phyloP scores from a whole-genome alignment of 2,329 filamentous ascomycete genomes.

The Pestalotiopsis sp. region DNA sequence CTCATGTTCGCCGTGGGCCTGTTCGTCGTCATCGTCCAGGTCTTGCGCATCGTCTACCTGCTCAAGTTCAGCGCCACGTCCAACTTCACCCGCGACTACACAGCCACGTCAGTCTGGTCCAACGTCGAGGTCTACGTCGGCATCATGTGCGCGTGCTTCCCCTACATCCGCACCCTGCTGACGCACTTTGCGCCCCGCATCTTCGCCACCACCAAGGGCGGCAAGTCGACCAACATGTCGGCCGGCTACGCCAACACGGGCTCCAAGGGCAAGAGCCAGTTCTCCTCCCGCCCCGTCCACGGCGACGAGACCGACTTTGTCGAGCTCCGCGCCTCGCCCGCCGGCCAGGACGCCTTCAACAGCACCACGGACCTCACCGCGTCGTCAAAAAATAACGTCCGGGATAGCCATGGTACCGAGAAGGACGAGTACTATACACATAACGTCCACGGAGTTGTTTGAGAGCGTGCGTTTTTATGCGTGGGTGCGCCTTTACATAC shows the following conservation, averaged over 20 bases:
- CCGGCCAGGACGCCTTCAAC: conserved; percentile 7
- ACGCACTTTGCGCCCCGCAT: conserved; percentile 27
- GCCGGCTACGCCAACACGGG: conserved; percentile 2
- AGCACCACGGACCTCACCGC: conserved; percentile 7
- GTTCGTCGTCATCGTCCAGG: conserved; percentile 29
- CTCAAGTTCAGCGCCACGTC: conserved; percentile 25
- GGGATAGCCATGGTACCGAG: background rate
- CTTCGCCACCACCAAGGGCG: conserved; percentile 26
- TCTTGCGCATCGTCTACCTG: conserved; percentile 29
- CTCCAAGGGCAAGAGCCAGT: conserved; percentile 8
- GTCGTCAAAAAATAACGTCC: background rate
- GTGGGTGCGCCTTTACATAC: background rate
- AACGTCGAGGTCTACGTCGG: conserved; percentile 35
- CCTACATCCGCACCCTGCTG: conserved; percentile 31
- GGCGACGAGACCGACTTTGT: conserved; percentile 13
- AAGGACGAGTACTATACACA: conserved; percentile 6
- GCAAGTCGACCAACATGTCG: conserved; percentile 15
- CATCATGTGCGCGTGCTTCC: conserved; percentile 34
- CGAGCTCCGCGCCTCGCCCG: conserved; percentile 7
- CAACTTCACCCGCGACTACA: conserved; percentile 27
- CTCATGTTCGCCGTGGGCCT: conserved; percentile 25
- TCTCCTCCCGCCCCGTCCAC: conserved; percentile 9
- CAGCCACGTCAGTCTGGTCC: conserved; percentile 26
- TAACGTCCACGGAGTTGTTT: conserved; percentile 2
- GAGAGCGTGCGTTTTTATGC: background rate